Base-by-base conservation (phyloP, 2,329 filamentous ascomycete genomes). In the Thielaviopsis populi region DNA sequence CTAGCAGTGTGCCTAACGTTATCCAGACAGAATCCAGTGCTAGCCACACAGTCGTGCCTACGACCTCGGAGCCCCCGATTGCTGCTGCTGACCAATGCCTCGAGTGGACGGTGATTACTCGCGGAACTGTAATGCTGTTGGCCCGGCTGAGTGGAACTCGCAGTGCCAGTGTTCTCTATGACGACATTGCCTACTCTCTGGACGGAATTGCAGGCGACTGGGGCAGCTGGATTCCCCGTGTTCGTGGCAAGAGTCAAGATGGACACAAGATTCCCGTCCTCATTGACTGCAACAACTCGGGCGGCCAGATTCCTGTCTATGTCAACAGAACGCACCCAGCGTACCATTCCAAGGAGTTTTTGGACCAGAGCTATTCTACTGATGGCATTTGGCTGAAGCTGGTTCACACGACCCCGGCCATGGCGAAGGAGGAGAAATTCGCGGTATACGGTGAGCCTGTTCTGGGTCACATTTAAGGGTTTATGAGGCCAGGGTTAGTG, bases 51-150 rank as follows among this genome's bases (percentile, higher is more conserved):
- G 19, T 22, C 2, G 50, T 19, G 13, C 24, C 48, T 11, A 56
- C 27, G 17, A 22, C 24, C 10, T 56, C 53, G 15, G 24, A 56
- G 53, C 53, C 53, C 4, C 27, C 53, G 15, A n/a, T n/a, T n/a
- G 53, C 30, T 56, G 40, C 60, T 11, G 59, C 42, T 17, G 64
- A 63, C 27, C 48, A 53, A n/a, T 66, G 64, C 40, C 62, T 63
- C 17, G 64, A 66, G 53, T 66, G 64, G 64, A 66, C 64, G 7
- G 64, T 66, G 7, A 63, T 66, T 19, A 66, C 64, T n/a, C 64
- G 64, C 22, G 64, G 64, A 15, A 66, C 61, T 6, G 58, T 61
- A 7, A 66, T 66, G 58, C 61, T 66, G 11, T 58, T 66, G 2
- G 64, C 64, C 6, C 64, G 64, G 15, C 61, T 66, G 4, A 37